phyloP scores from a whole-genome alignment of 305 asterid genomes.

The Solanum hybrid region DNA sequence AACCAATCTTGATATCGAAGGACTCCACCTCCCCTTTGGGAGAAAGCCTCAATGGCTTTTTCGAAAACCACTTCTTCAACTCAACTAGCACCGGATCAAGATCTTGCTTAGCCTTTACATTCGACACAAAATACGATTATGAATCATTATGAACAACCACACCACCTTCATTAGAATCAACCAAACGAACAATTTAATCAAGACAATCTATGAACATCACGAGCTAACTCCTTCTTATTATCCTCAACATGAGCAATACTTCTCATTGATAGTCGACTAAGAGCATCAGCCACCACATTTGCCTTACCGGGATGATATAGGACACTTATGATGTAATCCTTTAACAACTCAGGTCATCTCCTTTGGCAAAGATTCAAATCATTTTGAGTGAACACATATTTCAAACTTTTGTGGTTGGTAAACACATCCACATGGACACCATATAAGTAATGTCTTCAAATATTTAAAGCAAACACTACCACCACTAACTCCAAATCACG shows the following conservation, averaged over 20 bases:
- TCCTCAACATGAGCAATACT: not conserved
- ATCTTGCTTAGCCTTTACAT: not conserved
- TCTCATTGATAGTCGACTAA: not conserved
- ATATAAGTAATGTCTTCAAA: not conserved
- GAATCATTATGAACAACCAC: not conserved
- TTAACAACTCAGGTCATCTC: not conserved
- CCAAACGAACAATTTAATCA: not conserved
- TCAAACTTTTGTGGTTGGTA: not conserved
- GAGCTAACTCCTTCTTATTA: not conserved
- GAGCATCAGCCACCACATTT: not conserved
- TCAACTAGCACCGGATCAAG: not conserved
- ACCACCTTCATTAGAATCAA: not conserved
- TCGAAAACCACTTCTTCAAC: not conserved
- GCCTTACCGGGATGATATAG: no score
- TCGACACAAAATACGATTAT: not conserved
- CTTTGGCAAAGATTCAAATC: not conserved
- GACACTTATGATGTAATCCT: not conserved
- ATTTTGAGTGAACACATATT: not conserved
- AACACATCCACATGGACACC: not conserved
- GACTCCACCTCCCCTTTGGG: not conserved
- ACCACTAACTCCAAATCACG: not conserved
- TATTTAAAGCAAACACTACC: no score
- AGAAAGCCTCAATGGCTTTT: not conserved
- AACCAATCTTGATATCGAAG: not conserved
- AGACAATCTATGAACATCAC: not conserved